A percentile compares a stretch with the other conserved stretches of the same genome.
Conservation (phyloP, 805 yeast genomes). For the Suhomyces sp. region DNA sequence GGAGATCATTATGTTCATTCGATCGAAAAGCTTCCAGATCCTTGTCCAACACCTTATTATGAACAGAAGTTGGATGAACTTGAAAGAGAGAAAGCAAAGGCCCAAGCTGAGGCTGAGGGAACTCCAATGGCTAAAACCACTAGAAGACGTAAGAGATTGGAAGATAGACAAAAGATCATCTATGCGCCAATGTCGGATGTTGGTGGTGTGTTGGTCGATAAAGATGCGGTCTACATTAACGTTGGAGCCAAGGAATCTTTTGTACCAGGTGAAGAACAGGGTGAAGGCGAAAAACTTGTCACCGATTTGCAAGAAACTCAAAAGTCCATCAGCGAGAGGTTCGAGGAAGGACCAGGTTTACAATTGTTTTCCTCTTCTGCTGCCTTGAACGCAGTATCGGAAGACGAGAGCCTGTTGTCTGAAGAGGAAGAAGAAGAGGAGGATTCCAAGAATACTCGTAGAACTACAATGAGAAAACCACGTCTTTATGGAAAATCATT, state of each 20-base stretch:
- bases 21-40: constrained; percentile 92
- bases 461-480: constrained; percentile 56
- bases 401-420: constrained; percentile 25
- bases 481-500: constrained; percentile 55
- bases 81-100: constrained; percentile 69
- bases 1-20: constrained; percentile 80
- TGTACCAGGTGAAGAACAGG: constrained; percentile 59
- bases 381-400: constrained; percentile 39
- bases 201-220: constrained; percentile 96
- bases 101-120: constrained; percentile 61
- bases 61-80: constrained; percentile 81
- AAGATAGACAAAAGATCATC: constrained; percentile 88
- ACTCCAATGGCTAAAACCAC: constrained; percentile 45
- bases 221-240: constrained; percentile 95
- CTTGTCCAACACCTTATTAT: constrained; percentile 95
- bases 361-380: constrained; percentile 67
- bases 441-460: constrained; percentile 44
- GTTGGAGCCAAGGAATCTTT: constrained; percentile 58
- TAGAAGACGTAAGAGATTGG: constrained; percentile 81
- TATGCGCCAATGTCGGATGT: constrained; percentile 99
- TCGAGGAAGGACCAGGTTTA: constrained; percentile 63
- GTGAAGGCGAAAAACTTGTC: constrained; percentile 84
- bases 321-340: constrained; percentile 55
- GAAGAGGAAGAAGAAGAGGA: constrained; percentile 31
- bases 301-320: constrained; percentile 74